These are phyloP conservation scores for Pseudomicrostroma phylloplanum DNA, from an alignment of 1,284 basidiomycete species.

Conservation along the genomic window DNA sequence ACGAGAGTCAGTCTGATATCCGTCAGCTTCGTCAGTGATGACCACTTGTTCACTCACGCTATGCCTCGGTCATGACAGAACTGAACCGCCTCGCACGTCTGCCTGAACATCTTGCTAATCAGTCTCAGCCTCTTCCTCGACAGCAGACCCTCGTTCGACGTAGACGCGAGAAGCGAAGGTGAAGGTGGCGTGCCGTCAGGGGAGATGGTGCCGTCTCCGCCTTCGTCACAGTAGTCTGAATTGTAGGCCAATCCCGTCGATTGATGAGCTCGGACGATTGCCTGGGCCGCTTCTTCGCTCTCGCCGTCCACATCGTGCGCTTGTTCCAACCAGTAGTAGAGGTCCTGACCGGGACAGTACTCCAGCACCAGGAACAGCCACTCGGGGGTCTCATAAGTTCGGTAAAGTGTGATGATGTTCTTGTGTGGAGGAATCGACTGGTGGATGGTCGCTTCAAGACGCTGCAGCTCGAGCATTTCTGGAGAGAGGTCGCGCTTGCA, in stretches of 20 bases:
- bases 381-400: conserved; percentile 61
- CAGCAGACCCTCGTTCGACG: conserved; percentile 70
- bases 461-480: conserved; percentile 44
- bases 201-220: conserved; percentile 6
- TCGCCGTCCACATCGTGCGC: conserved; percentile 44
- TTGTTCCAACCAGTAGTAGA: conserved; percentile 81
- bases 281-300: conserved; percentile 7
- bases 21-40: too few species aligned
- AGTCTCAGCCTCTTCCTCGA: conserved; percentile 79
- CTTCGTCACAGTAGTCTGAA: not conserved
- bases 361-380: conserved; percentile 78
- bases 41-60: too few species aligned
- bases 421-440: conserved; percentile 83
- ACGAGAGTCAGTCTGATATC: too few species aligned
- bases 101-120: conserved; percentile 90
- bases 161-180: conserved; percentile 75
- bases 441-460: conserved; percentile 72
- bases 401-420: conserved; percentile 88
- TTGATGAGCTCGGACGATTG: conserved; percentile 8
- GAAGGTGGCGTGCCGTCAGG: conserved; percentile 64
- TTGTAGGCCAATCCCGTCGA: conserved; percentile 6
- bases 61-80: conserved; percentile 89
- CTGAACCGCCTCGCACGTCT: conserved; percentile 97
- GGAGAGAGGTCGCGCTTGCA: conserved; percentile 57
- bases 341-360: conserved; percentile 89